Conservation (phyloP, 768 basidiomycete species). For the Rubroboletus pulcherrimus region DNA sequence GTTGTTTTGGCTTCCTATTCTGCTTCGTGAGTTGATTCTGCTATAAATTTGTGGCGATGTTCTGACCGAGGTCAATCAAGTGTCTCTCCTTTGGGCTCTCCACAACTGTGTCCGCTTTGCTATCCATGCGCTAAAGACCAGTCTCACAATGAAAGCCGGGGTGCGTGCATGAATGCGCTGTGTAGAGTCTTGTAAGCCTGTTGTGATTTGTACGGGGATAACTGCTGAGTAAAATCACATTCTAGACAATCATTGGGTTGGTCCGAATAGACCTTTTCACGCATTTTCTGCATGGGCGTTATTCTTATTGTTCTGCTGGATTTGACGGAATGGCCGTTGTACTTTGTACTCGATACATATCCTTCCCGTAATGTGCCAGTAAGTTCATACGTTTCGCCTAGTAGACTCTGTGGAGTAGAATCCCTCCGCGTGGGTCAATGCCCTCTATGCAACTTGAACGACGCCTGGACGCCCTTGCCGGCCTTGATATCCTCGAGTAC, state of each 20-base stretch:
- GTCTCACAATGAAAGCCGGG: conserved; percentile 43
- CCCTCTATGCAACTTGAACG: conserved; percentile 77
- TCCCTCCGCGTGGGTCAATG: conserved; percentile 21
- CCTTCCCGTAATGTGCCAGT: conserved; percentile 17
- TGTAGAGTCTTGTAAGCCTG: conserved; percentile 2
- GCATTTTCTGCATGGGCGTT: neutral
- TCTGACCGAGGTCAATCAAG: conserved; percentile 29
- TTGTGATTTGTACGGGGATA: neutral
- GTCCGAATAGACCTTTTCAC: conserved; percentile 4
- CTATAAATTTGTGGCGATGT: neutral
- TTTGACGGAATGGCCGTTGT: conserved; percentile 15
- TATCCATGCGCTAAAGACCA: conserved; percentile 46
- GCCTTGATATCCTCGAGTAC: conserved; percentile 73
- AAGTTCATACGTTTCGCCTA: neutral
- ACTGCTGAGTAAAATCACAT: neutral
- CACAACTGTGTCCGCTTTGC: conserved; percentile 52
- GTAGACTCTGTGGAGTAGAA: neutral
- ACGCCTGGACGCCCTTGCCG: conserved; percentile 69
- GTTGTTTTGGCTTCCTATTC: conserved; percentile 82
- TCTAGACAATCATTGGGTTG: neutral
- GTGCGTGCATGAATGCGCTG: conserved; percentile 30
- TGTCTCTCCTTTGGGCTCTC: conserved; percentile 61
- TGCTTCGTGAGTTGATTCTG: conserved; percentile 57
- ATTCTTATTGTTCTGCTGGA: conserved; percentile 21
- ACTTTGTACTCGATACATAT: conserved; percentile 20